Evolutionary conservation across 2,329 filamentous ascomycete genomes (phyloP), one percentile per base, ranked within the genome.

Genomic region (Penicillium digitatum): DNA sequence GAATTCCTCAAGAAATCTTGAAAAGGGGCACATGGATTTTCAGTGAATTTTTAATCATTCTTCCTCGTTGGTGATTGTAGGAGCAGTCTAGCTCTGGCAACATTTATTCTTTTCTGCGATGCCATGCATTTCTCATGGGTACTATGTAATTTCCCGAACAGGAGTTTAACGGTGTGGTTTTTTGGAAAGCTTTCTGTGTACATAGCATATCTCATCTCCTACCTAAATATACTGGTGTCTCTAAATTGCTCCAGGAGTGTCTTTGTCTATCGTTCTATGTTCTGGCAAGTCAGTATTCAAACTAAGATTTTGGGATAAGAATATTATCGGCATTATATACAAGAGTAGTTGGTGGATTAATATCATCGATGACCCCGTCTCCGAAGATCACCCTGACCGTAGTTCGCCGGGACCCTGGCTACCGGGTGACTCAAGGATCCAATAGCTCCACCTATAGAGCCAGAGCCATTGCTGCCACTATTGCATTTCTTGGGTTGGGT

Each of bases 1-100:
- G 79, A 87, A 61, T 83, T 88, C 66, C 79, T 89, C 77, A 74
- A 67, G 46, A 70, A 65, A 37, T 62, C 63, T 35, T 66, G 55
- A 66, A 27, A 12, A 12, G 18, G 16, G 24, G 37, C 7, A 22
- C 3, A 9, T 31, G 16, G 16, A 20, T 22, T 26, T 9, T 39
- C n/a, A n/a, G n/a, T n/a, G n/a, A n/a, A n/a, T 18, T 34, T 0
- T 10, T 9, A n/a, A 20, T 26, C 22, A 3, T 6, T 22, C 20
- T 7, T 32, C 8, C 18, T 18, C 10, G 9, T 14, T 3, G 22
- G 16, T 3, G 11, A 31, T 27, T 42, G 12, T 31, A 29, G 3
- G 26, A n/a, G 18, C 18, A 32, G 20, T 7, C 37, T 32, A 35
- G 5, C 3, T 20, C 12, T 34, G 48, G 29, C 22, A 3, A 29